Evolutionary conservation across 129 eudicot genomes (phyloP), one percentile per base, ranked within the genome.

Genomic region (Kitagawia praeruptora): DNA sequence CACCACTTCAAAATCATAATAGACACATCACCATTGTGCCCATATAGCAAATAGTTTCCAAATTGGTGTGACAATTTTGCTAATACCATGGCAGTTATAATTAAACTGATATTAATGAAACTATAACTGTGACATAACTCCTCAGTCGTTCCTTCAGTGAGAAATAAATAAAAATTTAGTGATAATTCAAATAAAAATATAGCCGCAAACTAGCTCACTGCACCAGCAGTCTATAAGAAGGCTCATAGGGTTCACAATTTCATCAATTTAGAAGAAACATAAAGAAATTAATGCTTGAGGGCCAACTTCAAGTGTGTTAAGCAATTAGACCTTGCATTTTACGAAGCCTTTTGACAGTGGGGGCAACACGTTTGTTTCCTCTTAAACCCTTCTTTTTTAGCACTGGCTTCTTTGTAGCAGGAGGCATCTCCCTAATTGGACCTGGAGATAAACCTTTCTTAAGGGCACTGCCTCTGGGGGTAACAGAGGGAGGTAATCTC

Each of bases 401-500:
- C 89, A 84, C 88, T 61, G 73, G 78, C 85, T 81, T 92, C 79
- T 88, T 94, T 67, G 58, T 86, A 19, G 83, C 89, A 45, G 87
- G 83, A 2, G 86, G 85, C 85, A 86, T 86, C 81, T 95, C 97
- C 76, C 90, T 88, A 14, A 92, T 76, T 64, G 98, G 98, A 44
- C 98, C 98, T 25, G 98, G 97, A 66, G 93, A 89, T 10, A 91
- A 87, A 38, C 98, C 98, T 87, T 94, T 90, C 90, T 94, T 94
- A 75, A 94, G 85, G 0, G 98, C 98, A 81, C 98, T 94, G 54
- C 98, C 98, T 73, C 98, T 76, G 27, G 98, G 98, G 39, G 97
- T 90, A 74, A 77, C 90, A 78, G 98, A 89, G 6, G 98, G 98
- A 19, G 98, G 98, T 70, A 92, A 83, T 82, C 98, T 82, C 75